Base-by-base conservation (phyloP, 2,329 filamentous ascomycete species). In the Herpomyces periplanetae region DNA sequence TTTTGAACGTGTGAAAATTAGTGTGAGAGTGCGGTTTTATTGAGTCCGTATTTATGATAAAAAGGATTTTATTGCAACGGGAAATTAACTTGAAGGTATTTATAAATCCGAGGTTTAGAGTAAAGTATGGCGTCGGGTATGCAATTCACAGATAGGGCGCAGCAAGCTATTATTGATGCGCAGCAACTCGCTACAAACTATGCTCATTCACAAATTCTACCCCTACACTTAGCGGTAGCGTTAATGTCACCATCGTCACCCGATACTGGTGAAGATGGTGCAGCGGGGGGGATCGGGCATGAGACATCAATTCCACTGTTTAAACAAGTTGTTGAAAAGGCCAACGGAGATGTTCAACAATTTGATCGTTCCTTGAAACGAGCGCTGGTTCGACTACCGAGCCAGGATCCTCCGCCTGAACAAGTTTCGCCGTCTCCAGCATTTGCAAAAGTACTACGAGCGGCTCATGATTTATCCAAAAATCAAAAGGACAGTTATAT, bases 401-500 rank as follows among this genome's bases (percentile, higher is more conserved):
- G 66, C 34, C 80, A 96, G 43, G 69, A 88, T 29, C 80, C 80
- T 7, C 73, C 80, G 6, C 80, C 80, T 24, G 75, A 91, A 34
- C 56, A 63, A 28, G 60, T 85, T 22, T 58, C 65, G 21, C 56
- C 85, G 30, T 60, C 73, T 5, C 69, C 71, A 1, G 47, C 57
- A 5, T 73, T 91, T 40, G 56, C 61, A 25, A 66, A 63, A 29
- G 52, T 88, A 22, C 48, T 96, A 19, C 55, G 71, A 28, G 56
- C 66, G 28, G 71, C 80, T 2, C 59, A 65, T 36, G 71, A 91
- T 13, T 41, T 96, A 21, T 75, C 84, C 30, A 87, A 84, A 43
- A 71, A 73, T n/a, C 80, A 96, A 32, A 91, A 88, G 32, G 80
- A 96, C 36, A 68, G 58, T 27, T 96, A 59, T 38, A 66, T 96